Percentiles rank a stretch among this genome's conserved stretches.
phyloP scores from a whole-genome alignment of 352 stramenopile genomes.

The Globisporangium abappressorium region DNA sequence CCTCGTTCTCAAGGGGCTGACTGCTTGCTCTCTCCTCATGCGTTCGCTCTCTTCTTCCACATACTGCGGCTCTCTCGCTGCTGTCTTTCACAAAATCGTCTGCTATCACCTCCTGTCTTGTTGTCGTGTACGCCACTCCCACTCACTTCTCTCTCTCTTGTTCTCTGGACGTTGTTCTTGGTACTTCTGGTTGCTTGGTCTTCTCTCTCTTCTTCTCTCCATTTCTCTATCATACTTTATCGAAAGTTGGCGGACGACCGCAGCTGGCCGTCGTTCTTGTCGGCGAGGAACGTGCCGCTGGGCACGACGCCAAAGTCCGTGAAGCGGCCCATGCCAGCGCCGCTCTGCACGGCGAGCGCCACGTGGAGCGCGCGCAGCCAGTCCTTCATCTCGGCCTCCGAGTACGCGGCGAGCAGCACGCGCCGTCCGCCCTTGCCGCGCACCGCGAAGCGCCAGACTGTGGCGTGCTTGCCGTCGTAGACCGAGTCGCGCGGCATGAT shows the following conservation, averaged over 20 bases:
- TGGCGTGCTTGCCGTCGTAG: constrained; percentile 68
- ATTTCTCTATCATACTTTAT: constrained; percentile 19
- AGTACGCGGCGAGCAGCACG: constrained; percentile 73
- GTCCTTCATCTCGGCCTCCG: constrained; percentile 81
- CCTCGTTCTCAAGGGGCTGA: background rate
- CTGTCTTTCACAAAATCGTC: background rate
- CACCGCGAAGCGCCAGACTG: constrained; percentile 83
- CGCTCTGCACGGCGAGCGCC: constrained; percentile 52
- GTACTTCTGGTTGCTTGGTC: background rate
- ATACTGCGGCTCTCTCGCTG: background rate
- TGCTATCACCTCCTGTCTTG: background rate
- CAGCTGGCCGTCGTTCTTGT: constrained; percentile 46
- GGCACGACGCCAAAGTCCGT: constrained; percentile 63
- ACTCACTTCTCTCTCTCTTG: background rate
- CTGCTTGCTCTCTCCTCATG: background rate
- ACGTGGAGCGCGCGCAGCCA: constrained; percentile 81
- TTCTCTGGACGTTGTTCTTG: constrained; percentile 2
- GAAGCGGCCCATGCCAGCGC: constrained; percentile 47
- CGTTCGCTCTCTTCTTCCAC: background rate
- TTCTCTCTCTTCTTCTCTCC: background rate
- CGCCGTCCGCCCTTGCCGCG: constrained; percentile 52
- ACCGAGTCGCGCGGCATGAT: constrained; percentile 82
- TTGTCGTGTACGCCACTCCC: constrained; percentile 2
- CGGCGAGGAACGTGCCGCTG: constrained; percentile 60
- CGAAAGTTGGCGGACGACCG: constrained; percentile 48